Evolutionary conservation across 768 basidiomycete species (phyloP).

Genomic region (Lactifluus hygrophoroides): DNA sequence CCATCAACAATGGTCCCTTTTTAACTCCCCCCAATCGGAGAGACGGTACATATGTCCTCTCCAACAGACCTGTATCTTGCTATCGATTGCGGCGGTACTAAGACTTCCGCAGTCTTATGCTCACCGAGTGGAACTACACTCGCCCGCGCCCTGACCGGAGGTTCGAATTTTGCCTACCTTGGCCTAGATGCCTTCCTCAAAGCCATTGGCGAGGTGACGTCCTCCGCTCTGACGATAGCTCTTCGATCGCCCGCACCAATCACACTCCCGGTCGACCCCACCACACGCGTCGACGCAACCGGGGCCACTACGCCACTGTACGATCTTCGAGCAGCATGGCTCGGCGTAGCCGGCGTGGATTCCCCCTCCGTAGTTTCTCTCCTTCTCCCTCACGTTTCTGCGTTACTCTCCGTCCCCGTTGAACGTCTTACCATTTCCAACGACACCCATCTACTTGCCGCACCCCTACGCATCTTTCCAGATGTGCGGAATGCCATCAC

Average conservation of each 20-base stretch:
- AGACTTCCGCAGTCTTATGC: conserved; percentile 70
- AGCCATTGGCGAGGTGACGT: conserved; percentile 44
- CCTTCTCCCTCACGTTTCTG: conserved; percentile 46
- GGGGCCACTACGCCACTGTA: conserved; percentile 7
- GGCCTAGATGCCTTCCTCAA: conserved; percentile 49
- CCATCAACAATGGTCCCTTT: no score
- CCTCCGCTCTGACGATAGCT: conserved; percentile 37
- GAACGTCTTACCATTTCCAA: conserved; percentile 58
- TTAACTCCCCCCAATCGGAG: no score
- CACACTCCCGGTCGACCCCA: conserved; percentile 4
- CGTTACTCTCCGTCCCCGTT: conserved; percentile 48
- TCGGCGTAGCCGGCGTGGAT: conserved; percentile 79
- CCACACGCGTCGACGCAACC: not conserved
- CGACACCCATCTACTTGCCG: conserved; percentile 78
- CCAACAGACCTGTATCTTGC: conserved; percentile 51
- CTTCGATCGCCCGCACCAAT: not conserved
- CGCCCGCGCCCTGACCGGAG: conserved; percentile 61
- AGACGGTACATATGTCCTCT: conserved; percentile 40
- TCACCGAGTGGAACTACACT: conserved; percentile 49
- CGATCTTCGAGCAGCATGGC: conserved; percentile 66
- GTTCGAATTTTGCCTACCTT: conserved; percentile 83
- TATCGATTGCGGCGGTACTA: conserved; percentile 85
- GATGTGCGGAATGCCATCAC: conserved; percentile 58
- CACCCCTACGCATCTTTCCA: conserved; percentile 55
- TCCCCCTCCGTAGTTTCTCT: conserved; percentile 52